Evolutionary conservation across 2,329 filamentous ascomycete genomes (phyloP).

Genomic region (Scorias spongiosa): DNA sequence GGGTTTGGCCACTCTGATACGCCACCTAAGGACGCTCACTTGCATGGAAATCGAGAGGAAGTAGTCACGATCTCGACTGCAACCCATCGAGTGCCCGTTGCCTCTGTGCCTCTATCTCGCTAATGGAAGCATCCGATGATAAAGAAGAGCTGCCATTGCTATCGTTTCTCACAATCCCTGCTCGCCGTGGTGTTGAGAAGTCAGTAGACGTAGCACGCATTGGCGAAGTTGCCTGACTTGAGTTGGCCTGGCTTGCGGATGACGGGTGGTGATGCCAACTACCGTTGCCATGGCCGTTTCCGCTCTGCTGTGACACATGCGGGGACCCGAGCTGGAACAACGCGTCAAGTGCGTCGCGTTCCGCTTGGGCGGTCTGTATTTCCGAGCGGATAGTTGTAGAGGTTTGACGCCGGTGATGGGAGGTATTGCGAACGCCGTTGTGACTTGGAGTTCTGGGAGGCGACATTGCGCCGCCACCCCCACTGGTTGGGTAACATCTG

Average conservation of each 20-base stretch:
- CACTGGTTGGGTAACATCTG: conserved; percentile 1
- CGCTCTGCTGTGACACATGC: conserved; percentile 10
- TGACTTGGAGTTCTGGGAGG: conserved; percentile 20
- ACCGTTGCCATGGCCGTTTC: no score
- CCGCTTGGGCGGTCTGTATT: conserved; percentile 50
- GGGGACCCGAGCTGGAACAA: conserved; percentile 58
- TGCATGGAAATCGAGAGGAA: neutral
- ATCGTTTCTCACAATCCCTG: neutral
- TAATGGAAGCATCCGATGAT: neutral
- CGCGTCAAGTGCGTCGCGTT: conserved; percentile 70
- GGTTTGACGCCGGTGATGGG: conserved; percentile 5
- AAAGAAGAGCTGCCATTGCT: neutral
- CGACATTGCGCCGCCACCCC: conserved; percentile 10
- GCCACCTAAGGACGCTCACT: no score
- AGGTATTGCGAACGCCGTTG: conserved; percentile 9
- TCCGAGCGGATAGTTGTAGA: conserved; percentile 48
- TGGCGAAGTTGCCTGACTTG: neutral
- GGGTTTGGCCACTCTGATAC: no score
- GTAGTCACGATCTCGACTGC: neutral
- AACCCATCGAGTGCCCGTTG: neutral
- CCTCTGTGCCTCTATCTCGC: neutral
- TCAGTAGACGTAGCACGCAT: neutral
- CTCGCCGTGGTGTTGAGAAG: neutral
- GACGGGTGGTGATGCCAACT: neutral
- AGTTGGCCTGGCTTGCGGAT: neutral